Base-by-base conservation (phyloP, 2,329 filamentous ascomycete genomes). In the Cordyceps farinosa region DNA sequence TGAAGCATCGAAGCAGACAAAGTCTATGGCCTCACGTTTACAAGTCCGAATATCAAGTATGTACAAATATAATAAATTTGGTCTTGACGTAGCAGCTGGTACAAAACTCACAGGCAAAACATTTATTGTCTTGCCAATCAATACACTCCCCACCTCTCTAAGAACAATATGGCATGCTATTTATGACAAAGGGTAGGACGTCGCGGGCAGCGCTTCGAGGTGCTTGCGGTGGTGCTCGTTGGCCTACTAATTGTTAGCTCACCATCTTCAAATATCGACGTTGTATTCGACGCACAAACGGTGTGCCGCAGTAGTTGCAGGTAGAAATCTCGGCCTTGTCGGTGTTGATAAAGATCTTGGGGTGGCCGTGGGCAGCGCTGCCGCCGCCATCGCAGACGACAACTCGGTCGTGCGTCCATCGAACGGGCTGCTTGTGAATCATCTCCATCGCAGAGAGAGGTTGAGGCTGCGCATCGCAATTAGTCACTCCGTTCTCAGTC, bases 271-370 rank as follows among this genome's bases (percentile, higher is more conserved):
- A 29, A 13, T 9, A 6, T 4, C 3, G 27, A 30, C 17, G 9
- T 30, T 29, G 2, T 42, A n/a, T 17, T 48, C 11, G 11, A 62
- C 93, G 75, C 84, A 98, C 95, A 75, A 88, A 99, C 70, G 95
- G 95, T 69, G 95, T 76, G 60, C 95, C 95, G 75, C 95, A 99
- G 82, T 99, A 99, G 73, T 85, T 89, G 83, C 95, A 99, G 75
- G 82, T 82, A 77, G 87, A 86, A 71, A 99, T 97, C 82, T 98
- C 88, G 50, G 95, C 91, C 84, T 97, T 98, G 79, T 99, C 95
- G 69, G 90, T 89, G 80, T 99, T 99, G 85, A 99, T 99, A 77
- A 92, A 99, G 79, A 99, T 90, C 73, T 87, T 86, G 56, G 95
- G 95, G 77, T 99, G 95, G 50, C 95, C 95, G 62, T 91, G 81